Conservation (phyloP, 768 basidiomycete species). For the Leccinum pellstonianum region DNA sequence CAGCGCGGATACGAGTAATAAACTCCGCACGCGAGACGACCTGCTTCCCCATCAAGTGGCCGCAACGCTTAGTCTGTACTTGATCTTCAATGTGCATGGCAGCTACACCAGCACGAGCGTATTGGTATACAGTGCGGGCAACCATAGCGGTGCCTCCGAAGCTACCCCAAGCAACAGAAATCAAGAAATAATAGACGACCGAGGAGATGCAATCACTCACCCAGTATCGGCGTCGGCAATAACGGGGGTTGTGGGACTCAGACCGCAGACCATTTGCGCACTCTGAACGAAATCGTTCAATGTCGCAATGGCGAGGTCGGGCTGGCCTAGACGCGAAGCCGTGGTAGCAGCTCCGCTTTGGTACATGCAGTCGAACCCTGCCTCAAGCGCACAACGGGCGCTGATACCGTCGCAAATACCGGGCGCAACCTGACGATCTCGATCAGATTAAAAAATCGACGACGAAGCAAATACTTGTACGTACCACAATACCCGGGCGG, state of each 20-base stretch:
- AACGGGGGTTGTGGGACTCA: conserved; percentile 64
- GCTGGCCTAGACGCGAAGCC: conserved; percentile 73
- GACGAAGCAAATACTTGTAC: conserved; percentile 19
- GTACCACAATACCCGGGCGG: conserved; percentile 73
- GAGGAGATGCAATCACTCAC: conserved; percentile 30
- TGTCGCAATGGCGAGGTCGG: conserved; percentile 78
- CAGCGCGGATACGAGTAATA: conserved; percentile 70
- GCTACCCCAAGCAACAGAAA: conserved; percentile 18
- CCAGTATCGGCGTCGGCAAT: conserved; percentile 83
- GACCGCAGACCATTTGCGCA: conserved; percentile 67
- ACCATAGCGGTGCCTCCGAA: conserved; percentile 78
- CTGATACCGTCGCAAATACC: conserved; percentile 81
- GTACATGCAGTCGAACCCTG: conserved; percentile 75
- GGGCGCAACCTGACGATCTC: conserved; percentile 55
- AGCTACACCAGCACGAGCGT: conserved; percentile 66
- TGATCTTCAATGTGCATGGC: conserved; percentile 81
- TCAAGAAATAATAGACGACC: conserved; percentile 8
- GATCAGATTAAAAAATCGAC: conserved; percentile 1
- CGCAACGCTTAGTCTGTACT: conserved; percentile 78
- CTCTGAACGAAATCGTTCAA: conserved; percentile 73
- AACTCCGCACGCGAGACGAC: conserved; percentile 79
- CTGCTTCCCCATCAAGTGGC: conserved; percentile 78
- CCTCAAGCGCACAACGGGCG: conserved; percentile 75
- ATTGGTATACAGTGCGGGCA: conserved; percentile 72
- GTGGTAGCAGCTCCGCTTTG: conserved; percentile 83